Percentiles rank a stretch among this genome's conserved stretches.
phyloP scores from a whole-genome alignment of 805 yeast species.

The Candida schatavii region DNA sequence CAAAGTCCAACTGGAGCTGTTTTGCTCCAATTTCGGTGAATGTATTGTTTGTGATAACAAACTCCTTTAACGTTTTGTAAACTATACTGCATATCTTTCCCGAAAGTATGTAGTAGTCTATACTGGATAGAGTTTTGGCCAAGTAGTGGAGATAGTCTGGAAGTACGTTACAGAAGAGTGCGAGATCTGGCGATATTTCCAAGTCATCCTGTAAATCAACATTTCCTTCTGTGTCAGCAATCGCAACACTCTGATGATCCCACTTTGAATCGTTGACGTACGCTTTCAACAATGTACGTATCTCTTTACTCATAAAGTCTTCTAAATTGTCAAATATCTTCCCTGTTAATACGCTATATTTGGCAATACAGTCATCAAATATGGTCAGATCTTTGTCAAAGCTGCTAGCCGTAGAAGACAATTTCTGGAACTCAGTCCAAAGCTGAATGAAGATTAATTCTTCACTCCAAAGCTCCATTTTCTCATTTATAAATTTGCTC shows the following conservation, averaged over 20 bases:
- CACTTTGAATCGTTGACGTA: slow-evolving; percentile 38
- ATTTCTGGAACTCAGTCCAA: slow-evolving; percentile 23
- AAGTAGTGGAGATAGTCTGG: slow-evolving; percentile 26
- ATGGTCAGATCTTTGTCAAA: slow-evolving; percentile 21
- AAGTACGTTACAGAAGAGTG: slow-evolving; percentile 19
- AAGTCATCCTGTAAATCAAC: slow-evolving; percentile 5
- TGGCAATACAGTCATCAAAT: slow-evolving; percentile 24
- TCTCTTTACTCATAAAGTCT: slow-evolving; percentile 32
- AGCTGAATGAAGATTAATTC: slow-evolving; percentile 39
- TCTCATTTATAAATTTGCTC: slow-evolving; percentile 25
- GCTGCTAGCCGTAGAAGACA: slow-evolving; percentile 12
- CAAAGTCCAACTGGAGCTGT: slow-evolving; percentile 33
- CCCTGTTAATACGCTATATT: slow-evolving; percentile 20
- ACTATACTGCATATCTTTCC: slow-evolving; percentile 25
- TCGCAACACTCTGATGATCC: slow-evolving; percentile 16
- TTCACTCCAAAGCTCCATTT: slow-evolving; percentile 37
- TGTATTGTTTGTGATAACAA: slow-evolving; percentile 37
- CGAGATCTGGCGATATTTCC: slow-evolving; percentile 21
- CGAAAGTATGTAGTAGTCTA: slow-evolving; percentile 30
- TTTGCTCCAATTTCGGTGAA: slow-evolving; percentile 29
- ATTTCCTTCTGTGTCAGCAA: slow-evolving; percentile 1
- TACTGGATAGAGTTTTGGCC: slow-evolving; percentile 18
- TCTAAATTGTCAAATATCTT: slow-evolving; percentile 21
- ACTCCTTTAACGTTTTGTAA: slow-evolving; percentile 31
- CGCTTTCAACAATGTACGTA: slow-evolving; percentile 27